These are phyloP conservation scores for Akanthomyces lecanii DNA, from an alignment of 2,329 filamentous ascomycete genomes.

Conservation along the genomic window DNA sequence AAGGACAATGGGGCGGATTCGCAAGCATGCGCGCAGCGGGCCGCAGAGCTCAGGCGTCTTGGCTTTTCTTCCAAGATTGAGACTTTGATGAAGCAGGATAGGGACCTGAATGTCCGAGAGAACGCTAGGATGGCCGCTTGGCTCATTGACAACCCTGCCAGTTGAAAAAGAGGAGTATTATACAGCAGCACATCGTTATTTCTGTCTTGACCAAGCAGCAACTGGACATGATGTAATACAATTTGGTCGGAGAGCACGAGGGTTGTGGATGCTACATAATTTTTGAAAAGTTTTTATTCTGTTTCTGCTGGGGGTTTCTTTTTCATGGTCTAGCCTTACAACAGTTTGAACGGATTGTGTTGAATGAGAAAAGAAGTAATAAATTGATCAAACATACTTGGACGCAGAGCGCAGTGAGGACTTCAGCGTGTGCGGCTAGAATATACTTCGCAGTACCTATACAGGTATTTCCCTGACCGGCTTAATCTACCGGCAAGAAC, in stretches of 20 bases:
- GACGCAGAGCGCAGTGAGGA: not conserved
- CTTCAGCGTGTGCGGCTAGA: not conserved
- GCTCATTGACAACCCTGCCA: constrained; percentile 55
- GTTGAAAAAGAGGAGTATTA: not conserved
- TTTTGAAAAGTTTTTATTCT: not conserved
- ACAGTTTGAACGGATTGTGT: not conserved
- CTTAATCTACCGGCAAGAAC: no score
- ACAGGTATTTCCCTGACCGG: no score
- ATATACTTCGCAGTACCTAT: no score
- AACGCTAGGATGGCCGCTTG: constrained; percentile 74
- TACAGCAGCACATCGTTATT: not conserved
- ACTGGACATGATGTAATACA: not conserved
- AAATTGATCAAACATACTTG: not conserved
- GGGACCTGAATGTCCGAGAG: constrained; percentile 78
- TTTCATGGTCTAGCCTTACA: not conserved
- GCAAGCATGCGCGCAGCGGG: constrained; percentile 61
- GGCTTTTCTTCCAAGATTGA: constrained; percentile 67
- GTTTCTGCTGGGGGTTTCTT: not conserved
- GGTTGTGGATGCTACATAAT: not conserved
- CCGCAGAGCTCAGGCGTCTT: constrained; percentile 62
- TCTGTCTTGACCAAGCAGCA: not conserved
- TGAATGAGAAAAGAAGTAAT: not conserved
- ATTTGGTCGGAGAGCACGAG: not conserved
- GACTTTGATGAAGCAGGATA: constrained; percentile 59
- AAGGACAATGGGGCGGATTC: constrained; percentile 69